Conservation (phyloP, 2,329 filamentous ascomycete genomes). For the Trichoderma breve region DNA sequence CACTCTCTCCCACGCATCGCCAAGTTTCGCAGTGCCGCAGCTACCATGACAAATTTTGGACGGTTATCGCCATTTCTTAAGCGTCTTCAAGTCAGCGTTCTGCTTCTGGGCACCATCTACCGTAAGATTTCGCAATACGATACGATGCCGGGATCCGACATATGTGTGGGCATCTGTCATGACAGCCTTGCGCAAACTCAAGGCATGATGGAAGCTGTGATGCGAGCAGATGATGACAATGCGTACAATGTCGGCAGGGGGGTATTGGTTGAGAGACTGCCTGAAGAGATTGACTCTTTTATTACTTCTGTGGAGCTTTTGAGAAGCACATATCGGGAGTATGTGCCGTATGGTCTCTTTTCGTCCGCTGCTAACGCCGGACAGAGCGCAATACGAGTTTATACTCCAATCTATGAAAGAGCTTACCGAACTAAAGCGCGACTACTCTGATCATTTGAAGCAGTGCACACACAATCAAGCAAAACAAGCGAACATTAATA, state of each 20-base stretch:
- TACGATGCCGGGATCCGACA: neutral
- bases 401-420: constrained; percentile 6
- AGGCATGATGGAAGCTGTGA: constrained; percentile 16
- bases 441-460: neutral
- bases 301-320: constrained; percentile 16
- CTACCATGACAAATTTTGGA: neutral
- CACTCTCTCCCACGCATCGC: constrained; percentile 6
- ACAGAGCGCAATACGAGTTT: constrained; percentile 4
- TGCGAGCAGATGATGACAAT: neutral
- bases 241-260: neutral
- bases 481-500: neutral
- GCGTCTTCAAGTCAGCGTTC: constrained; percentile 8
- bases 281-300: constrained; percentile 12
- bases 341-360: neutral
- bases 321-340: constrained; percentile 16
- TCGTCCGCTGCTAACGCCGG: neutral
- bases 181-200: constrained; percentile 10
- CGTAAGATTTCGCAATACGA: neutral
- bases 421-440: neutral
- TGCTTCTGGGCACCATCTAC: neutral
- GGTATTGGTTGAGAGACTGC: neutral
- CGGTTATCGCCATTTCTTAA: neutral
- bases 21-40: neutral
- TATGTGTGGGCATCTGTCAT: constrained; percentile 4
- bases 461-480: neutral